Conservation (phyloP, 352 stramenopile genomes). For the Phytophthora kernoviae region DNA sequence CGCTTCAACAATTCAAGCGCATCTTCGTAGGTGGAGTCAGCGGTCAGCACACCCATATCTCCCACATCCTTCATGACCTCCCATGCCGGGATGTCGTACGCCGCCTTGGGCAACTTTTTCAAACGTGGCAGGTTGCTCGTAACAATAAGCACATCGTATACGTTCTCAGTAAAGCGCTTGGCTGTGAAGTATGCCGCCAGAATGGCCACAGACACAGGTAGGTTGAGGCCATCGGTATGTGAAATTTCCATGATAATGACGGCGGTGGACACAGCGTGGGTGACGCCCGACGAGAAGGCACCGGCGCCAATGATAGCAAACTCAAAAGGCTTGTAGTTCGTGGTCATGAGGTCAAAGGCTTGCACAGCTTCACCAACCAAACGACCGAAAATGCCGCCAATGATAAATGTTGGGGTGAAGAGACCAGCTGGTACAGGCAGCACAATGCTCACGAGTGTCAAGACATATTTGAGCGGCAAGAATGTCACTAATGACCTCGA, state of each 20-base stretch:
- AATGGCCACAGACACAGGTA: constrained; percentile 90
- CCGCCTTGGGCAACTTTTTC: constrained; percentile 82
- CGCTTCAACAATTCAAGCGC: constrained; percentile 51
- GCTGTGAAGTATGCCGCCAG: constrained; percentile 91
- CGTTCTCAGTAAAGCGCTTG: constrained; percentile 90
- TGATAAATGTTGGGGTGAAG: constrained; percentile 87
- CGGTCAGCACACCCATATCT: constrained; percentile 64
- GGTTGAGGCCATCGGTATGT: constrained; percentile 81
- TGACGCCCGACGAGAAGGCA: constrained; percentile 92
- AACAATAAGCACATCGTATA: constrained; percentile 91
- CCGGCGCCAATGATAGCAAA: constrained; percentile 93
- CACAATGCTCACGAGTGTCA: constrained; percentile 80
- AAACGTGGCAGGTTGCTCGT: constrained; percentile 79
- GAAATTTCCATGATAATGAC: constrained; percentile 95
- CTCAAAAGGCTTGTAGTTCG: constrained; percentile 89
- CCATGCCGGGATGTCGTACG: constrained; percentile 84
- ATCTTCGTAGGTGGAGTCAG: constrained; percentile 75
- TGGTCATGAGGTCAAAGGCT: constrained; percentile 60
- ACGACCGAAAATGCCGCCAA: constrained; percentile 84
- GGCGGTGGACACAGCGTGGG: constrained; percentile 90
- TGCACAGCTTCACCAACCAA: constrained; percentile 77
- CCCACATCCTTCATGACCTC: constrained; percentile 85
- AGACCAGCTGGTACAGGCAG: constrained; percentile 77
- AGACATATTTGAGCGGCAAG: constrained; percentile 76
- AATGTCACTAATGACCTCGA: constrained; percentile 80